Percentiles rank a stretch among this genome's conserved stretches.
Evolutionary conservation across 2,329 filamentous ascomycete genomes (phyloP).

Genomic region (Fusarium agapanthi): DNA sequence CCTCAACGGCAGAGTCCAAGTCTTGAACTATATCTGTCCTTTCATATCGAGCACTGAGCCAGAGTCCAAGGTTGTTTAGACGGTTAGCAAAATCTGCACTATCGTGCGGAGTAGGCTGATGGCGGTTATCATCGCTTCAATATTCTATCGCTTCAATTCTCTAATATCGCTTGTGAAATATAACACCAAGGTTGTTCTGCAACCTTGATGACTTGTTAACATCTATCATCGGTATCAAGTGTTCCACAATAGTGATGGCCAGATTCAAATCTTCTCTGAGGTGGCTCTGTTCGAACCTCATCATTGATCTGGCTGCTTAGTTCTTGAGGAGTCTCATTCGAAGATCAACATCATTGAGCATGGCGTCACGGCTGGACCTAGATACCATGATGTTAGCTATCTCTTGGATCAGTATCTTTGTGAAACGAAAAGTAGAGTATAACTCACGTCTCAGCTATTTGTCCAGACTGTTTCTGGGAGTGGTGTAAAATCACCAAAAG

Average conservation of each 20-base stretch:
- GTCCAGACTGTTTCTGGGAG: neutral
- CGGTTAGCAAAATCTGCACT: neutral
- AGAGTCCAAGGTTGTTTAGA: neutral
- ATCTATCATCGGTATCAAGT: neutral
- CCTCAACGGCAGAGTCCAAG: neutral
- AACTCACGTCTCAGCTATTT: rapidly evolving
- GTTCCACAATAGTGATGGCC: neutral
- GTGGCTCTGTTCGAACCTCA: neutral
- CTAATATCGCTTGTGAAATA: neutral
- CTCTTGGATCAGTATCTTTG: neutral
- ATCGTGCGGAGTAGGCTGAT: rapidly evolving
- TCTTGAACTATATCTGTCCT: neutral
- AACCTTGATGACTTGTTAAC: neutral
- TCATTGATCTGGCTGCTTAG: neutral
- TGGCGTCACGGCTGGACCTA: neutral
- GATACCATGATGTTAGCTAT: neutral
- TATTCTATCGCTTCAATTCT: neutral
- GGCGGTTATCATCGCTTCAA: neutral
- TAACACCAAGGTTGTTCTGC: neutral
- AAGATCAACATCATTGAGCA: neutral
- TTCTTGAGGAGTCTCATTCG: neutral
- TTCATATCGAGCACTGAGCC: neutral
- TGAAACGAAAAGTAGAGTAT: too few species aligned
- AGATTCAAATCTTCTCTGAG: neutral
- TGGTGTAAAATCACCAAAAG: neutral